A percentile compares a stretch with the other conserved stretches of the same genome.
Evolutionary conservation across 1,139 yeast species (phyloP).

Genomic region (Yamadazyma taylorii): DNA sequence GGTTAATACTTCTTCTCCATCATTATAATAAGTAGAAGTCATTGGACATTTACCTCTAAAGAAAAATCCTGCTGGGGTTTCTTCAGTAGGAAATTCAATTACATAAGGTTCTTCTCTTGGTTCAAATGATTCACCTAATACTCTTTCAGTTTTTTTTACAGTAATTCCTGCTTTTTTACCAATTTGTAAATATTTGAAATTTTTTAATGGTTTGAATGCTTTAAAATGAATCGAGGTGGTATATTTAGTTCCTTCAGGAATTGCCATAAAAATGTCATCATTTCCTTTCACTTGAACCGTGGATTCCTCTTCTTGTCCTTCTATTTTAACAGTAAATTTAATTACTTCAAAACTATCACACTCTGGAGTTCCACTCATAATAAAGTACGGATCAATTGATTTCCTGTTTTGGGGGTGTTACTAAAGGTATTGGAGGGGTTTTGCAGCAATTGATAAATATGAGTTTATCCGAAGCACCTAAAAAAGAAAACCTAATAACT

Average conservation of each 20-base stretch:
- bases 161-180: slow-evolving; percentile 41
- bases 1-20: slow-evolving; percentile 28
- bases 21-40: slow-evolving; percentile 34
- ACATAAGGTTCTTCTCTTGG: slow-evolving; percentile 31
- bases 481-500: too few relatives aligned
- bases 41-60: slow-evolving; percentile 39
- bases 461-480: too few relatives aligned
- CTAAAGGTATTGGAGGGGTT: too few relatives aligned
- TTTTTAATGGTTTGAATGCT: slow-evolving; percentile 31
- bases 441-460: too few relatives aligned
- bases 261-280: slow-evolving; percentile 29
- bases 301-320: slow-evolving; percentile 29
- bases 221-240: slow-evolving; percentile 34
- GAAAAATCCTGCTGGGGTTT: slow-evolving; percentile 44
- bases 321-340: slow-evolving; percentile 32
- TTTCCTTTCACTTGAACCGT: slow-evolving; percentile 31
- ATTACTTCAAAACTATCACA: slow-evolving; percentile 35
- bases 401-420: too few relatives aligned
- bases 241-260: slow-evolving; percentile 44
- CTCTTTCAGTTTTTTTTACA: slow-evolving; percentile 31
- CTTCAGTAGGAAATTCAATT: slow-evolving; percentile 35
- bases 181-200: slow-evolving; percentile 38
- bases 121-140: slow-evolving; percentile 30
- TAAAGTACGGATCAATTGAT: too few relatives aligned
- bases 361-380: slow-evolving; percentile 6